These are phyloP conservation scores for Aspergillus sclerotiicarbonarius DNA, from an alignment of 495 filamentous ascomycete genomes.

Conservation along the genomic window DNA sequence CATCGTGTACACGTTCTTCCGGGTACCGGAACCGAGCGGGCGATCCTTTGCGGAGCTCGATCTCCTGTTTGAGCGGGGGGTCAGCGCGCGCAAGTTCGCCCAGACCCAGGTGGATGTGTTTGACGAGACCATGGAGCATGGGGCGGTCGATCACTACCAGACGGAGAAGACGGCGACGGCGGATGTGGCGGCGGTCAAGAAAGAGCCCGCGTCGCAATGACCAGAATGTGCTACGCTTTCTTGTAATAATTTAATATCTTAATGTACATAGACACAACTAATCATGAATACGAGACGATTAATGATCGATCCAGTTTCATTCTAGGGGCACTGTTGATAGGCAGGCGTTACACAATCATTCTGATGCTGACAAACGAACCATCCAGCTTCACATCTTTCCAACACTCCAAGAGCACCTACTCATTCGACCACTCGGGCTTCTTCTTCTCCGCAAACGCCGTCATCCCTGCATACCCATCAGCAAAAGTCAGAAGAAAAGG, in stretches of 20 bases:
- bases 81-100: slow-evolving; percentile 68
- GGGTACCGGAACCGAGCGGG: slow-evolving; percentile 69
- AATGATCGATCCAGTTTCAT: not conserved
- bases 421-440: slow-evolving; percentile 88
- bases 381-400: not conserved
- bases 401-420: slow-evolving; percentile 38
- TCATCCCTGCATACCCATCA: slow-evolving; percentile 62
- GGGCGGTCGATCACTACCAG: slow-evolving; percentile 49
- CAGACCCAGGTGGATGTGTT: slow-evolving; percentile 66
- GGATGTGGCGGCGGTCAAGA: slow-evolving; percentile 31
- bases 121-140: slow-evolving; percentile 53
- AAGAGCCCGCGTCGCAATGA: slow-evolving; percentile 25
- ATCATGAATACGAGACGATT: slow-evolving; percentile 20
- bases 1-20: slow-evolving; percentile 72
- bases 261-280: slow-evolving; percentile 15
- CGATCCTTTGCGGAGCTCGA: slow-evolving; percentile 74
- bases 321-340: not conserved
- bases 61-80: slow-evolving; percentile 62
- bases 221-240: slow-evolving; percentile 2
- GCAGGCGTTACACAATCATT: not conserved
- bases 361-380: not conserved
- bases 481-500: slow-evolving; percentile 2
- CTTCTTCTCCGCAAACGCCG: slow-evolving; percentile 90
- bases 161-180: slow-evolving; percentile 27
- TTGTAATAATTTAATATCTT: slow-evolving; percentile 14